Percentiles rank a stretch among this genome's conserved stretches.
These are phyloP conservation scores for Ulvella scutata DNA, from an alignment of 139 green algal genomes.

Conservation along the genomic window DNA sequence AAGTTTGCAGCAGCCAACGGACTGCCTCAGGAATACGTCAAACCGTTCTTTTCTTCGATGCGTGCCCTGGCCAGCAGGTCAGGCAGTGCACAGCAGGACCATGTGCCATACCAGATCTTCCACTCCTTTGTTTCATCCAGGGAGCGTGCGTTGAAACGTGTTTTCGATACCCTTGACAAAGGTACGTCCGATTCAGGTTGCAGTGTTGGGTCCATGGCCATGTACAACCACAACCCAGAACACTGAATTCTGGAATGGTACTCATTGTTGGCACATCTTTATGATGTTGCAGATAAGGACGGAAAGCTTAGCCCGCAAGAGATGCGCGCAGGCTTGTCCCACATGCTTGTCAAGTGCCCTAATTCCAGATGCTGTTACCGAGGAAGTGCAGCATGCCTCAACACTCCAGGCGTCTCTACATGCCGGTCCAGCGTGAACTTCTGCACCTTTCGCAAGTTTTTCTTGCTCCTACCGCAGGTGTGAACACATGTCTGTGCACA, in stretches of 20 bases:
- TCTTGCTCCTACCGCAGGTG: slow-evolving; percentile 40
- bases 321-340: slow-evolving; percentile 22
- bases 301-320: slow-evolving; percentile 30
- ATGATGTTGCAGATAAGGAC: slow-evolving; percentile 21
- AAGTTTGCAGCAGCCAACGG: slow-evolving; percentile 4
- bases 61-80: neutral
- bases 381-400: slow-evolving; percentile 5
- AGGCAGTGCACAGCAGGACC: neutral
- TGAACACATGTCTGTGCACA: too few relatives aligned
- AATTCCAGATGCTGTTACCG: slow-evolving; percentile 23
- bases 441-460: slow-evolving; percentile 38
- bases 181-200: slow-evolving; percentile 3
- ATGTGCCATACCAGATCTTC: slow-evolving; percentile 23
- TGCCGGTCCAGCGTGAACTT: slow-evolving; percentile 20
- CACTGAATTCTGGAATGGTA: neutral
- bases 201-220: neutral
- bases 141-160: slow-evolving; percentile 25
- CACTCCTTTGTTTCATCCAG: slow-evolving; percentile 21
- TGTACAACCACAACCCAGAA: neutral
- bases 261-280: neutral
- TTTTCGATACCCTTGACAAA: slow-evolving; percentile 34
- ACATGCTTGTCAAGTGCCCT: slow-evolving; percentile 29
- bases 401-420: neutral
- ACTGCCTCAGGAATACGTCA: slow-evolving; percentile 11
- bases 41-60: slow-evolving; percentile 10